Evolutionary conservation across 2,329 filamentous ascomycete species (phyloP).

Genomic region (Cryphonectria nitschkei): DNA sequence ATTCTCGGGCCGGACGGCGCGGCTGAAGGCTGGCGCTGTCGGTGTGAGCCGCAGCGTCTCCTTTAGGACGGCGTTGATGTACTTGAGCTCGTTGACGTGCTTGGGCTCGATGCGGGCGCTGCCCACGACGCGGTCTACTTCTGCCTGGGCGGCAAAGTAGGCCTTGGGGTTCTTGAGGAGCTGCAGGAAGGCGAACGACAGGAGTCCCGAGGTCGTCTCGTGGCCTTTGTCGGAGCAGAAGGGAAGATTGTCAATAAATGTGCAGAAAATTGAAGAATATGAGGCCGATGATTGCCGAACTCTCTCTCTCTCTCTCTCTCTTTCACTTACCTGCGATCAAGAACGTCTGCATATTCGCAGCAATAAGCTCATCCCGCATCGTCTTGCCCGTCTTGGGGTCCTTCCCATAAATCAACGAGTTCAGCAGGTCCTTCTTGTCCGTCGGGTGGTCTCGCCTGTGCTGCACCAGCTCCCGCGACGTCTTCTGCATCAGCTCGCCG

Average conservation of each 20-base stretch:
- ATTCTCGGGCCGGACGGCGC: slow-evolving; percentile 16
- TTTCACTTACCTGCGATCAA: slow-evolving; percentile 44
- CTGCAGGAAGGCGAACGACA: slow-evolving; percentile 54
- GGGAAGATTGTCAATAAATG: neutral
- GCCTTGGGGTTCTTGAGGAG: slow-evolving; percentile 53
- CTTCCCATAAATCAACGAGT: slow-evolving; percentile 54
- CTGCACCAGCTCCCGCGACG: slow-evolving; percentile 50
- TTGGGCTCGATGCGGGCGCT: neutral
- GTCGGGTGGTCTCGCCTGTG: slow-evolving; percentile 47
- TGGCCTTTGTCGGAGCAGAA: slow-evolving; percentile 41
- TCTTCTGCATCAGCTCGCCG: slow-evolving; percentile 44
- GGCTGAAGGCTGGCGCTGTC: slow-evolving; percentile 27
- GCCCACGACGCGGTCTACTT: slow-evolving; percentile 56
- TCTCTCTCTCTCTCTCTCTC: too few relatives aligned
- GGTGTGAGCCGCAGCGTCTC: slow-evolving; percentile 32
- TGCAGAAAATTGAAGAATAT: neutral
- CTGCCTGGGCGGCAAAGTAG: slow-evolving; percentile 52
- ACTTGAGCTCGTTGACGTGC: slow-evolving; percentile 16
- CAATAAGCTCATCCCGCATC: slow-evolving; percentile 50
- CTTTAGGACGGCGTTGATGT: slow-evolving; percentile 30
- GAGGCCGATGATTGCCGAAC: too few relatives aligned
- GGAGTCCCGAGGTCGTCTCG: slow-evolving; percentile 57
- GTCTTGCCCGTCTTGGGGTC: slow-evolving; percentile 55
- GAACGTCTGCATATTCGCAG: slow-evolving; percentile 41
- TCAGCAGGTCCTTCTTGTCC: slow-evolving; percentile 54